These are phyloP conservation scores for Acorus gramineus DNA, from an alignment of 106 monocot genomes.

Conservation along the genomic window DNA sequence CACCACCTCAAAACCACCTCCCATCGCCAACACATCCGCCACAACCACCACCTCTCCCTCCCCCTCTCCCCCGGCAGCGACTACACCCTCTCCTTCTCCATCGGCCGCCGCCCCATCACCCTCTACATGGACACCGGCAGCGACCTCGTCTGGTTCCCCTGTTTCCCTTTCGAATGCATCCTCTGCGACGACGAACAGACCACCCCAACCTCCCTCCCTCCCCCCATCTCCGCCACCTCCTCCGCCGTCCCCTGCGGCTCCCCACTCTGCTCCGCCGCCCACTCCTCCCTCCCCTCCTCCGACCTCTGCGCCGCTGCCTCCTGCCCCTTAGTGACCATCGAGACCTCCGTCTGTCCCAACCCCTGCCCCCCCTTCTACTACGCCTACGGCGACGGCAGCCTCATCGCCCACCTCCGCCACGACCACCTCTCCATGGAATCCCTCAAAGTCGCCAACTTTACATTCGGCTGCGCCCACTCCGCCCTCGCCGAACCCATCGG, in stretches of 20 bases:
- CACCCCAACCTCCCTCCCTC: constrained; percentile 2
- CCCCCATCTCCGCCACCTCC: constrained; percentile 21
- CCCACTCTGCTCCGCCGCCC: constrained; percentile 52
- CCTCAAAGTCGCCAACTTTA: constrained; percentile 37
- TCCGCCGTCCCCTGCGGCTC: constrained; percentile 32
- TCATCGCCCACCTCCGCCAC: constrained; percentile 51
- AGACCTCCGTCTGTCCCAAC: constrained; percentile 50
- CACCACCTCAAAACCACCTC: constrained; percentile 7
- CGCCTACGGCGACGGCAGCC: constrained; percentile 93
- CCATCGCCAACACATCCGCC: constrained; percentile 4
- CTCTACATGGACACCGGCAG: constrained; percentile 97
- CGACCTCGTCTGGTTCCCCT: constrained; percentile 97
- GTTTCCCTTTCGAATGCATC: constrained; percentile 86
- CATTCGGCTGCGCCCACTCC: constrained; percentile 71
- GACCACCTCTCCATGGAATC: constrained; percentile 37
- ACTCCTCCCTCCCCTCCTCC: constrained; percentile 47
- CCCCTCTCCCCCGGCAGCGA: constrained; percentile 58
- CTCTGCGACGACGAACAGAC: constrained; percentile 61
- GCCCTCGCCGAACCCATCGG: constrained; percentile 81
- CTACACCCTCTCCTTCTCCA: constrained; percentile 49
- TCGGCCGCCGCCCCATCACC: constrained; percentile 27
- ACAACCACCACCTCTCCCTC: constrained; percentile 28
- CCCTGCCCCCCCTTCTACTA: constrained; percentile 84
- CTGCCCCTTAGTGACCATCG: constrained; percentile 66
- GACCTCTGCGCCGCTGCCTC: constrained; percentile 78